Base-by-base conservation (phyloP, 305 asterid genomes). In the Salvia sclarea region DNA sequence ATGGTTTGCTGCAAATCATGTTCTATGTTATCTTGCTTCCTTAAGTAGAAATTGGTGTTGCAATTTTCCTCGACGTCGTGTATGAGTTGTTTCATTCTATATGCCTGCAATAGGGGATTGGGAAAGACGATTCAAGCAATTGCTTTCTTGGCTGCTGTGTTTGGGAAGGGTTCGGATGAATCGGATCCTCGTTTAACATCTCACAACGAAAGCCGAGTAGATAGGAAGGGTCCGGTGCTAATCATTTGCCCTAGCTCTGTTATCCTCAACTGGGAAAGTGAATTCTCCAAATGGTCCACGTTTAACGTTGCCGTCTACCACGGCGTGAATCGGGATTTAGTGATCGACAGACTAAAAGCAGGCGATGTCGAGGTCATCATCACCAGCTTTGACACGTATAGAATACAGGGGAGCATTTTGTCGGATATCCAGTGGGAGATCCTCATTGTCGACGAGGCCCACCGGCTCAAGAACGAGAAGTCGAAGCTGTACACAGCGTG, bases 81-180 rank as follows among this genome's bases (percentile, higher is more conserved):
- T 41, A 52, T n/a, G 22, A 48, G 54, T 21, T 61, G 49, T 54
- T 77, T 48, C 68, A 8, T 43, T 41, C 14, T 35, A 11, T 52
- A 52, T 66, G 13, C 64, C 8, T 66, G 59, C 69, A 44, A 75
- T 81, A 94, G 99, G 99, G 99, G 99, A 72, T 72, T 94, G 78
- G 99, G 99, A 8, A 94, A 94, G 86, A 94, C 99, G 55, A 91
- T 94, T 78, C 99, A 94, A 76, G 79, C 96, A 67, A 94, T 94
- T 74, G 97, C 96, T 65, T 87, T 94, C 78, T 74, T 94, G 83
- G 89, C 97, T 80, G 97, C 99, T 50, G 95, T 94, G 17, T 94
- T 43, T 71, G 84, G 81, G 48, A 91, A 91, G 78, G 93, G 74
- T 66, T 81, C 81, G 28, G 96, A 88, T 37, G 93, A 75, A 64